These are phyloP conservation scores for Apiospora rasikravindrae DNA, from an alignment of 2,329 filamentous ascomycete genomes.

Conservation along the genomic window DNA sequence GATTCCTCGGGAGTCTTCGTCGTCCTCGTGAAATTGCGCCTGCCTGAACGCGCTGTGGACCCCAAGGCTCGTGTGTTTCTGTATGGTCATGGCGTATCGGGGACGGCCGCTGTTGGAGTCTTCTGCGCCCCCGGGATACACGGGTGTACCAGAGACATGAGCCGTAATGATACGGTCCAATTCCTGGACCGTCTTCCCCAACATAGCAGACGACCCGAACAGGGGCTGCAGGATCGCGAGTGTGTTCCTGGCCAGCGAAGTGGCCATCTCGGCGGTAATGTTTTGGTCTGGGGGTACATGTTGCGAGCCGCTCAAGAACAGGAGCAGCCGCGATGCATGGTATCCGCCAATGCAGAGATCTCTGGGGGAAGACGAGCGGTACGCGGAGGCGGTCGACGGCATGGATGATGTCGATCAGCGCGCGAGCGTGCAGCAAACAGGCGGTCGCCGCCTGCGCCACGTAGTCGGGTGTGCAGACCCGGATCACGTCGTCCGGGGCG, in stretches of 20 bases:
- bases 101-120: neutral
- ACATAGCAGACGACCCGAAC: neutral
- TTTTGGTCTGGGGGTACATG: neutral
- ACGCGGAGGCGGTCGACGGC: neutral
- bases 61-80: neutral
- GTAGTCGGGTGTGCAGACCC: neutral
- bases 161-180: neutral
- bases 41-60: neutral
- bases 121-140: neutral
- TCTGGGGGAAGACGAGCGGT: neutral
- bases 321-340: neutral
- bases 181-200: neutral
- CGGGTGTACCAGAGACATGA: neutral
- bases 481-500: neutral
- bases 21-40: neutral
- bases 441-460: neutral
- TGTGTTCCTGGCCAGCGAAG: neutral
- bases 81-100: neutral
- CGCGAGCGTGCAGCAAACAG: neutral
- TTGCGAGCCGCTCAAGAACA: neutral
- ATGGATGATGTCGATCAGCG: neutral
- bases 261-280: neutral
- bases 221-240: neutral
- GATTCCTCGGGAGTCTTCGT: neutral
- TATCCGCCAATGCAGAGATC: neutral